phyloP scores from a whole-genome alignment of 2,329 filamentous ascomycete genomes.

The Aureobasidium uvarum region DNA sequence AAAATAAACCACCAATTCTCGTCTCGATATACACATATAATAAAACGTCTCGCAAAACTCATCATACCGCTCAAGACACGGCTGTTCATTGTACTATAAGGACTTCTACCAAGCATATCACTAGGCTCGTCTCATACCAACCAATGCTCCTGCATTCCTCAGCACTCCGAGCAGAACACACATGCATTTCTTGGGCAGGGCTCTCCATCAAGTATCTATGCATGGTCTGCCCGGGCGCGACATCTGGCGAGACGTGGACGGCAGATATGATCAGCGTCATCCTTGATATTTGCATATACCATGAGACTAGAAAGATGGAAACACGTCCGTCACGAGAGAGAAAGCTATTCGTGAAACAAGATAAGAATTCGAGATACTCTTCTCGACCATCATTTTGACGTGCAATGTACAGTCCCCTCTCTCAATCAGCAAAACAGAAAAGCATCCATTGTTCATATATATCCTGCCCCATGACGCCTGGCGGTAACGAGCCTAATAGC shows the following conservation, averaged over 20 bases:
- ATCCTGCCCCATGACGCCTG: constrained; percentile 11
- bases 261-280: neutral
- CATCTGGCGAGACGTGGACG: too few relatives aligned
- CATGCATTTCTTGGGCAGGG: neutral
- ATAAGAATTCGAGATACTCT: neutral
- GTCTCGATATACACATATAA: neutral
- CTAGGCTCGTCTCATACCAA: neutral
- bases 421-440: neutral
- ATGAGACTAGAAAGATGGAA: too few relatives aligned
- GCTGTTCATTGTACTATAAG: too few relatives aligned
- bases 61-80: neutral
- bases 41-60: neutral
- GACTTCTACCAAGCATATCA: neutral
- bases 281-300: neutral
- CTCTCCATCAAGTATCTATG: neutral
- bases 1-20: neutral
- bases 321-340: neutral
- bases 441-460: constrained; percentile 9
- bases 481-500: constrained; percentile 24
- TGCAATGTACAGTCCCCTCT: constrained; percentile 8
- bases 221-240: neutral
- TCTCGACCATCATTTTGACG: neutral
- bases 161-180: neutral
- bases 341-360: neutral
- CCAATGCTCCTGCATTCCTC: too few relatives aligned